Evolutionary conservation across 192 early-diverging fungal genomes (phyloP).

Genomic region (Coemansia sp.): DNA sequence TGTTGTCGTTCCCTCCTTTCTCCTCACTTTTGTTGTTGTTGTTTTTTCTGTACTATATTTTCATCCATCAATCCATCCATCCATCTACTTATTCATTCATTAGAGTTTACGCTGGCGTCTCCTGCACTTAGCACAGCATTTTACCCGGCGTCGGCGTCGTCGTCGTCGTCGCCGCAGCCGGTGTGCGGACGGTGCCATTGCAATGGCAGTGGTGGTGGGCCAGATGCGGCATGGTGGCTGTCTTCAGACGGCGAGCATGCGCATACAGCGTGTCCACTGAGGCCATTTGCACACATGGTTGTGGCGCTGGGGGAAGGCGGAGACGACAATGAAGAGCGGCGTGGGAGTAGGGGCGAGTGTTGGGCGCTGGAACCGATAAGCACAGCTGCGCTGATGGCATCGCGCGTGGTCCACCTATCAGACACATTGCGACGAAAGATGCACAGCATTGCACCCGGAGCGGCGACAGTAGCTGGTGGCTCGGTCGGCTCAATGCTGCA

Average conservation of each 20-base stretch:
- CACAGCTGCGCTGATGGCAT: conserved; percentile 22
- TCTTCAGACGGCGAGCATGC: conserved; percentile 44
- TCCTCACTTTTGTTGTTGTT: neutral
- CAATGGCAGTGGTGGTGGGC: neutral
- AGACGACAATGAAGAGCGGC: neutral
- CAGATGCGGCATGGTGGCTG: conserved; percentile 40
- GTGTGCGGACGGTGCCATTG: neutral
- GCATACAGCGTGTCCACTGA: conserved; percentile 47
- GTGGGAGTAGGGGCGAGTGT: neutral
- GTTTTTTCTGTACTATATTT: neutral
- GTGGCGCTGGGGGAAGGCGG: conserved; percentile 21
- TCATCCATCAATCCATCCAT: neutral
- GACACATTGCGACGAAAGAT: conserved; percentile 47
- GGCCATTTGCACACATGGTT: conserved; percentile 53
- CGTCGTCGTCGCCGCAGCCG: no score
- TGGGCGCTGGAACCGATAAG: conserved; percentile 3
- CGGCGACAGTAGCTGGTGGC: neutral
- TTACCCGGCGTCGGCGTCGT: neutral
- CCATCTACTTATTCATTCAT: neutral
- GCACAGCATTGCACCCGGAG: conserved; percentile 25
- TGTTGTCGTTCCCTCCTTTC: neutral
- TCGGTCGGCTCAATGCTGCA: conserved; percentile 35
- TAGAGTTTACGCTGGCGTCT: conserved; percentile 6
- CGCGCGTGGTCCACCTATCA: conserved; percentile 32
- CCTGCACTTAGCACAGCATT: conserved; percentile 1